Base-by-base conservation (phyloP, 139 green algal species). In the Spirogloea muscicola region DNA sequence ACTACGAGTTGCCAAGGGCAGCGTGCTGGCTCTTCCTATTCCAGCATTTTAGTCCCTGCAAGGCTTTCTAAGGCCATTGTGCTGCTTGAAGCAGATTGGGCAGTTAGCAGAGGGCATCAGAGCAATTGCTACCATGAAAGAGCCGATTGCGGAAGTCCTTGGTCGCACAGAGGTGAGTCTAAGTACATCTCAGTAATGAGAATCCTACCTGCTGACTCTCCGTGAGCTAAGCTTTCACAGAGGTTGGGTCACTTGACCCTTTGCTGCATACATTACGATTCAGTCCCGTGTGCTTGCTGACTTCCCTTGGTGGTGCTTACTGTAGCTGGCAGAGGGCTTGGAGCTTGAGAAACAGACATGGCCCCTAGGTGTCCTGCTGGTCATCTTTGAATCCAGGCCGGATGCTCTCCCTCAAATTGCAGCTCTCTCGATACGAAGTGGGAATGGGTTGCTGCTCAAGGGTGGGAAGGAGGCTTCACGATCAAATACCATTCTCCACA, bases 361-460 rank as follows among this genome's bases (percentile, higher is more conserved):
- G 0, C 91, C 94, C 48, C 94, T 99, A 46, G 94, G 94, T 6
- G 94, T 99, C 67, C 86, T 98, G 73, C 81, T 99, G 34, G 91
- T 99, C 84, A 99, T 99, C 82, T 99, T 98, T 72, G 94, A 99
- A 89, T 88, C 91, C 2, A 86, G 94, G 0, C 94, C 94, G 0
- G 94, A 98, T 74, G 94, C 94, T 1, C 87, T 98, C 77, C 92
- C 93, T 4, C 72, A n/a, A n/a, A 96, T 98, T 64, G 90, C 89
- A 37, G 68, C 87, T 1, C 84, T 98, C 36, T 87, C 93, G 46
- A 92, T 97, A 68, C 75, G 89, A 34, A 85, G 72, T 33, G 90
- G 90, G 37, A 96, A 96, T 75, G 90, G 94, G 21, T 86, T 98
- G 59, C 84, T 98, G 76, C 90, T 98, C 29, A 96, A 96, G 82